Evolutionary conservation across 257 asterid species (phyloP).

Genomic region (Nicotiana attenuata): DNA sequence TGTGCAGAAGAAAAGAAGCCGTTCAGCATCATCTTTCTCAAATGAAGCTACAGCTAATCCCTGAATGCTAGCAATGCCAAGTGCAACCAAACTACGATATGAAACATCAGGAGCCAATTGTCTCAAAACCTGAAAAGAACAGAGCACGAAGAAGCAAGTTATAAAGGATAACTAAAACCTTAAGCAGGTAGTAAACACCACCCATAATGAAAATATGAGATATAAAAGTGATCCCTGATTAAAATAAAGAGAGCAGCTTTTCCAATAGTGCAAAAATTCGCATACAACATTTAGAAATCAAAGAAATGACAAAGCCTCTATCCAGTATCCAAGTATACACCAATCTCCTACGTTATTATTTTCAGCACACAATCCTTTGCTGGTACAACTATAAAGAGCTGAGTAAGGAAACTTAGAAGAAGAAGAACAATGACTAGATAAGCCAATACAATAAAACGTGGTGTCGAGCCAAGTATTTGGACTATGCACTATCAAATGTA

Average conservation of each 20-base stretch:
- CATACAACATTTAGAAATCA: too few relatives aligned
- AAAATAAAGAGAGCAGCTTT: neutral
- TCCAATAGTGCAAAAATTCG: too few relatives aligned
- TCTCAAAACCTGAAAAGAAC: conserved; percentile 64
- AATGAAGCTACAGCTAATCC: conserved; percentile 88
- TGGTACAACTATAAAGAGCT: neutral
- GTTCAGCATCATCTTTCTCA: conserved; percentile 78
- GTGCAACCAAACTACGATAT: conserved; percentile 79
- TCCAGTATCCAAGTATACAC: too few relatives aligned
- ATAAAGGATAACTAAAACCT: neutral
- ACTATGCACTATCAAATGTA: neutral
- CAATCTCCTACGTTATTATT: too few relatives aligned
- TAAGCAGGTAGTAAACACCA: neutral
- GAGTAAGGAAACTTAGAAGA: neutral
- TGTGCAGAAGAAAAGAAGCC: conserved; percentile 62
- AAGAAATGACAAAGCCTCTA: too few relatives aligned
- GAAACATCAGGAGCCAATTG: conserved; percentile 90
- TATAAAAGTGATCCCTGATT: neutral
- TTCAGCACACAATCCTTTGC: neutral
- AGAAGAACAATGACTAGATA: neutral
- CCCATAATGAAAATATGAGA: neutral
- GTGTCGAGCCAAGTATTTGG: neutral
- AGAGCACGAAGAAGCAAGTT: neutral
- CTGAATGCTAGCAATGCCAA: conserved; percentile 84
- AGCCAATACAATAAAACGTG: neutral